Base-by-base conservation (phyloP, 2,329 filamentous ascomycete species). In the Trichophaea hybrida region DNA sequence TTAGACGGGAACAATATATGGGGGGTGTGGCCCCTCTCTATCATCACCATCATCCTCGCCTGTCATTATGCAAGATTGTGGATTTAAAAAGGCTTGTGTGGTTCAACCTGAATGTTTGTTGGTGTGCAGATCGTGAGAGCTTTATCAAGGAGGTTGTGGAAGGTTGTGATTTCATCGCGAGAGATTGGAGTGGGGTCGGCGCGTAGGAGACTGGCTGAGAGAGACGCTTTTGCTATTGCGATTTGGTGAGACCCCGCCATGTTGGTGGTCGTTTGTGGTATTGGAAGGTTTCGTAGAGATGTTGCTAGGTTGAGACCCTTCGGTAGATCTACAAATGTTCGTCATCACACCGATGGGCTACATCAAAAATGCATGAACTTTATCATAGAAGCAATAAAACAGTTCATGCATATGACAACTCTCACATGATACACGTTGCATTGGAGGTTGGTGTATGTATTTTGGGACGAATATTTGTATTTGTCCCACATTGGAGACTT, bases 61-160 rank as follows among this genome's bases (percentile, higher is more conserved):
- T 56, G 54, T 52, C 24, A 24, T 24, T 24, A 24, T 24, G 24
- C 24, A 24, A 24, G 24, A 24, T 24, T 62, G 54, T 60, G 35
- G 57, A 61, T 37, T 49, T 40, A 63, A 62, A 61, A 63, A 67
- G 60, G 64, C 55, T 59, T 55, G 61, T 58, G 56, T 51, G 58
- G 33, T 50, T 48, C 88, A 87, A 93, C 87, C 87, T 93, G 87
- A 78, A 93, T 84, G 76, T 91, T 89, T 76, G 77, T 74, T 70
- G 82, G 79, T 69, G 86, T 86, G 80, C 87, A 91, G 75, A 82
- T 79, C 73, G 78, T 74, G 70, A 87, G 74, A 68, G 79, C 79
- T 70, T 77, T 74, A 71, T 83, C 79, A 69, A 93, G 77, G 61
- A 82, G 75, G 64, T 74, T 71, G 72, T 88, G 80, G 72, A 91